A percentile compares a stretch with the other conserved stretches of the same genome.
phyloP scores from a whole-genome alignment of 2,329 filamentous ascomycete genomes.

The Colletotrichum scovillei region DNA sequence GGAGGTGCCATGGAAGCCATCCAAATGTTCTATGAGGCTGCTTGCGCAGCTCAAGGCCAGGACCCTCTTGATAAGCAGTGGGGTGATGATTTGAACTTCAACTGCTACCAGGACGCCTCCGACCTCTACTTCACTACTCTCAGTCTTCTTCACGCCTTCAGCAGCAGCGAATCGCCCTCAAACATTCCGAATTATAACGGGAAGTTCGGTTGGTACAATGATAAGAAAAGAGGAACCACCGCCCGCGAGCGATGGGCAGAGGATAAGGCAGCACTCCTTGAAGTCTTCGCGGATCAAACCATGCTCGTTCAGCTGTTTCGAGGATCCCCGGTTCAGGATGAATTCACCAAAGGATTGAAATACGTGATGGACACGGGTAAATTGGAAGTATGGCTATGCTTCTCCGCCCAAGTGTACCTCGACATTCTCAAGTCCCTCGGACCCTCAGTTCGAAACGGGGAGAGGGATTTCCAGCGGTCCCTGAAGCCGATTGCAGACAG shows the following conservation, averaged over 20 bases:
- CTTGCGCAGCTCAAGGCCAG: neutral
- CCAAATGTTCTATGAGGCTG: neutral
- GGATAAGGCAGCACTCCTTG: slow-evolving; percentile 33
- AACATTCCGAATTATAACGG: slow-evolving; percentile 36
- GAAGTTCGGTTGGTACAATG: slow-evolving; percentile 37
- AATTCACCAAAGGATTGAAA: slow-evolving; percentile 34
- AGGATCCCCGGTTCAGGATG: slow-evolving; percentile 35
- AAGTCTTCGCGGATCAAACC: slow-evolving; percentile 31
- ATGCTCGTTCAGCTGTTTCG: slow-evolving; percentile 21
- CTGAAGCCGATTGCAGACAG: neutral
- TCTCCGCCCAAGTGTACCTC: slow-evolving; percentile 37
- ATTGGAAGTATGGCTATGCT: slow-evolving; percentile 35
- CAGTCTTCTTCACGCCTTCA: neutral
- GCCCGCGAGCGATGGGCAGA: slow-evolving; percentile 15
- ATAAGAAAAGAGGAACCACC: slow-evolving; percentile 9
- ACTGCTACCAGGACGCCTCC: neutral
- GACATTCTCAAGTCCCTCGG: slow-evolving; percentile 36
- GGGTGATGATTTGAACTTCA: slow-evolving; percentile 12
- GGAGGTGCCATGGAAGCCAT: neutral
- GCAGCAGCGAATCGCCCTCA: neutral
- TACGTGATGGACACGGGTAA: neutral
- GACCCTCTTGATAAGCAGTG: neutral
- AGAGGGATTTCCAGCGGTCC: neutral
- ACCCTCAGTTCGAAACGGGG: neutral
- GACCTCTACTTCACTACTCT: slow-evolving; percentile 1